Conservation (phyloP, 2,329 filamentous ascomycete genomes). For the Aspergillus sp. region DNA sequence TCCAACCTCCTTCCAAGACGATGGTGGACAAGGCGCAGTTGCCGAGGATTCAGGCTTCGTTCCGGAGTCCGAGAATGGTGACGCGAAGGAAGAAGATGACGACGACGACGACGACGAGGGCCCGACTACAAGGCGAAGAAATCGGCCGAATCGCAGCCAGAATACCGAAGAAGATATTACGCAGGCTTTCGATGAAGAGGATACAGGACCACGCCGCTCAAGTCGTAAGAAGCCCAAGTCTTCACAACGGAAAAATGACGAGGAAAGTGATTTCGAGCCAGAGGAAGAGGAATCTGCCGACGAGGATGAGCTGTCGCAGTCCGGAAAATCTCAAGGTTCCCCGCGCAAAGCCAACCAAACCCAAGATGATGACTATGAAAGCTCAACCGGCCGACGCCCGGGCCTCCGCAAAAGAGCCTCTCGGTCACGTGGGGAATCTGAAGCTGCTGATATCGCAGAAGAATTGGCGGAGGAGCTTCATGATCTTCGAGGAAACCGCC, state of each 20-base stretch:
- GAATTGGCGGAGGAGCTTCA: constrained; percentile 61
- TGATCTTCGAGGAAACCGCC: constrained; percentile 50
- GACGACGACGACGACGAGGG: constrained; percentile 54
- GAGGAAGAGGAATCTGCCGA: constrained; percentile 54
- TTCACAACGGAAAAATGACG: constrained; percentile 54
- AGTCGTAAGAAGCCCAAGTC: constrained; percentile 42
- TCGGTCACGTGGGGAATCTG: constrained; percentile 44
- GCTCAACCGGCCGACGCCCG: constrained; percentile 51
- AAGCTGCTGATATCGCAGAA: constrained; percentile 52
- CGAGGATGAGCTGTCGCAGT: constrained; percentile 54
- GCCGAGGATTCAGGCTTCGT: constrained; percentile 37
- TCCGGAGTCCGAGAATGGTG: constrained; percentile 43
- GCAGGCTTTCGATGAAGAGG: constrained; percentile 26
- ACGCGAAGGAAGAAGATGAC: constrained; percentile 39
- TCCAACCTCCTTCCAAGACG: constrained; percentile 35
- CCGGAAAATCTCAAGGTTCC: constrained; percentile 47
- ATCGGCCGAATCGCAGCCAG: constrained; percentile 25
- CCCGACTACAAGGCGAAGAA: constrained; percentile 51
- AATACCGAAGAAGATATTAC: constrained; percentile 20
- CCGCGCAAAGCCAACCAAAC: constrained; percentile 41
- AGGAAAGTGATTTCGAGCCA: constrained; percentile 62
- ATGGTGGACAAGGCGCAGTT: constrained; percentile 26
- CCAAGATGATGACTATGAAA: constrained; percentile 49
- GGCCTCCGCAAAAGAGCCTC: constrained; percentile 52
- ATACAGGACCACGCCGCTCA: constrained; percentile 35